A percentile compares a stretch with the other conserved stretches of the same genome.
Conservation (phyloP, 106 monocot species). For the Alisma plantagoaquatica region DNA sequence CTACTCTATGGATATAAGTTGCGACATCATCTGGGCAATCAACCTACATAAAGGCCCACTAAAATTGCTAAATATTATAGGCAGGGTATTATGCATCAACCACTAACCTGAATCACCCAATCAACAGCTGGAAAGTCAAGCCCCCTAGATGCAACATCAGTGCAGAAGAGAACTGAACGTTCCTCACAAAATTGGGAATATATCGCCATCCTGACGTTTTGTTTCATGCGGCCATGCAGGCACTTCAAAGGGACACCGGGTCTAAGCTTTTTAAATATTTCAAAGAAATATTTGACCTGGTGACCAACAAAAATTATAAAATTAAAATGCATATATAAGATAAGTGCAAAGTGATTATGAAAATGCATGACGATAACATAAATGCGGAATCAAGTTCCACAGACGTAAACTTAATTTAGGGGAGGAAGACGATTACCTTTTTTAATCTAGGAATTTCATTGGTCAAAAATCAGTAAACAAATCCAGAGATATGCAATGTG, state of each 20-base stretch:
- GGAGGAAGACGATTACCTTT: too few relatives aligned
- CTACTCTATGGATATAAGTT: slow-evolving; percentile 90
- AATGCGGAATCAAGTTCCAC: too few relatives aligned
- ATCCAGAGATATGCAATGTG: too few relatives aligned
- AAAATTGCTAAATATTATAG: slow-evolving; percentile 8
- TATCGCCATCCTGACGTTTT: slow-evolving; percentile 62
- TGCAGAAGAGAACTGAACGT: slow-evolving; percentile 76
- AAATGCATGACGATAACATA: too few relatives aligned
- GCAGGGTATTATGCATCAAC: not conserved
- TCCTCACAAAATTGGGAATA: slow-evolving; percentile 64
- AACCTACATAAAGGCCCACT: slow-evolving; percentile 32
- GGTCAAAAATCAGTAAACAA: too few relatives aligned
- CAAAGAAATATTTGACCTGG: slow-evolving; percentile 91
- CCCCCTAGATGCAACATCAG: slow-evolving; percentile 86
- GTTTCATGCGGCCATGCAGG: slow-evolving; percentile 88
- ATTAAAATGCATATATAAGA: too few relatives aligned
- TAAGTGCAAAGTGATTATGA: too few relatives aligned
- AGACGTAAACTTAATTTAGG: too few relatives aligned
- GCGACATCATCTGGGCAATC: slow-evolving; percentile 91
- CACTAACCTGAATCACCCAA: slow-evolving; percentile 90
- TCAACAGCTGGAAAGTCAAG: slow-evolving; percentile 87
- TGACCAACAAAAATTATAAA: not conserved
- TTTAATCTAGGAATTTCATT: too few relatives aligned
- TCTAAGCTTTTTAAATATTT: slow-evolving; percentile 82
- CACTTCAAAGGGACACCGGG: slow-evolving; percentile 90